Percentiles rank a stretch among this genome's conserved stretches.
Conservation (phyloP, 164 flowering plant genomes). For the grape (Vitis vinifera) region DNA sequence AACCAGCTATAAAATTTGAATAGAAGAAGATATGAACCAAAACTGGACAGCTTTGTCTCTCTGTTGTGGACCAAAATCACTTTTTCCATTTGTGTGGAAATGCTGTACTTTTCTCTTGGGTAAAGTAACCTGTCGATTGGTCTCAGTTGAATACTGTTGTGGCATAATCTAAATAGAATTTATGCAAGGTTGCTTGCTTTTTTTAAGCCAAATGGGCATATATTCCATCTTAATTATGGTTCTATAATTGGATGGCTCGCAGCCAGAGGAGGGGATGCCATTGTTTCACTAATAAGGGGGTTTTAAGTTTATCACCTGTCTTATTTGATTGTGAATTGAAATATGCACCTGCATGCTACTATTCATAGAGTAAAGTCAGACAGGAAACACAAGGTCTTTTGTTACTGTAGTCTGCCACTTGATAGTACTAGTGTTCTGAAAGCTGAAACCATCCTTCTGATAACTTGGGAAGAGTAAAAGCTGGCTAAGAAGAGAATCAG, state of each 20-base stretch:
- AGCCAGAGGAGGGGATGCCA: background rate
- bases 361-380: too few species aligned
- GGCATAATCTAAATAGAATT: background rate
- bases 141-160: too few species aligned
- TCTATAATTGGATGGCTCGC: background rate
- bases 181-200: background rate
- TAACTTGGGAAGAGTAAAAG: too few species aligned
- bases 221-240: background rate
- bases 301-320: background rate
- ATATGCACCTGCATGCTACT: too few species aligned
- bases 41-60: background rate
- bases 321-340: too few species aligned
- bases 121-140: background rate
- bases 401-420: too few species aligned
- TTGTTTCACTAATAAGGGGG: background rate
- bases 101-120: background rate
- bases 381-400: too few species aligned
- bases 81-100: background rate
- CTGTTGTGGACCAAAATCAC: background rate
- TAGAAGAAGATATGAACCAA: background rate
- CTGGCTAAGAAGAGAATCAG: too few species aligned
- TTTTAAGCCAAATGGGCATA: background rate
- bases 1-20: too few species aligned
- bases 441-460: too few species aligned
- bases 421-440: too few species aligned